Conservation (phyloP, 2,329 filamentous ascomycete species). For the Neurospora crassa region DNA sequence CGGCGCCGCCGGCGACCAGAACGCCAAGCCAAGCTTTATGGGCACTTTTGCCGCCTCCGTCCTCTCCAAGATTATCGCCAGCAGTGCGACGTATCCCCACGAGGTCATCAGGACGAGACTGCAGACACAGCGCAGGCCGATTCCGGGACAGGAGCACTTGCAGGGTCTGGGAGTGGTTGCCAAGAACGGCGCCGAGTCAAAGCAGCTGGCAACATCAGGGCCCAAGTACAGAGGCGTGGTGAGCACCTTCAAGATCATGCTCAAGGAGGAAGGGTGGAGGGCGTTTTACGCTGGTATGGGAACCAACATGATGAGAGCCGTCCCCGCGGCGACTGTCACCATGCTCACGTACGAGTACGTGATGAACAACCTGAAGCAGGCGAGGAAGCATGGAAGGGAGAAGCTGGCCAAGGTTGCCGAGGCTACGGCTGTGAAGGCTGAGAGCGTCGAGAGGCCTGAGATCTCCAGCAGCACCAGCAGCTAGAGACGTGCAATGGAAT, state of each 20-base stretch:
- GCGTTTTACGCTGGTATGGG: constrained; percentile 97
- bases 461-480: constrained; percentile 1
- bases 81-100: constrained; percentile 91
- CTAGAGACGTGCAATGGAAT: not conserved
- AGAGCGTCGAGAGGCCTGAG: not conserved
- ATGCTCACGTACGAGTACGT: constrained; percentile 92
- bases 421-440: not conserved
- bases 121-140: constrained; percentile 79
- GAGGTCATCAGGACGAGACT: constrained; percentile 90
- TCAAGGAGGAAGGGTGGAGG: constrained; percentile 86
- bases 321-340: constrained; percentile 92
- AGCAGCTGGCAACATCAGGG: constrained; percentile 30
- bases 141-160: constrained; percentile 42
- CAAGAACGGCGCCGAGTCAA: constrained; percentile 27
- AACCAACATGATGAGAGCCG: constrained; percentile 92
- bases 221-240: constrained; percentile 69
- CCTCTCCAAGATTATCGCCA: constrained; percentile 87
- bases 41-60: constrained; percentile 85
- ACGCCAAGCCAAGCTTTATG: constrained; percentile 60
- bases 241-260: constrained; percentile 73
- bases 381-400: constrained; percentile 29
- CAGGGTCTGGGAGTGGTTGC: constrained; percentile 39
- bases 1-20: constrained; percentile 43
- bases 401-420: constrained; percentile 16
- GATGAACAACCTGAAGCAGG: constrained; percentile 42